Conservation (phyloP, 1,139 yeast genomes). For the Groenewaldozyma sp. region DNA sequence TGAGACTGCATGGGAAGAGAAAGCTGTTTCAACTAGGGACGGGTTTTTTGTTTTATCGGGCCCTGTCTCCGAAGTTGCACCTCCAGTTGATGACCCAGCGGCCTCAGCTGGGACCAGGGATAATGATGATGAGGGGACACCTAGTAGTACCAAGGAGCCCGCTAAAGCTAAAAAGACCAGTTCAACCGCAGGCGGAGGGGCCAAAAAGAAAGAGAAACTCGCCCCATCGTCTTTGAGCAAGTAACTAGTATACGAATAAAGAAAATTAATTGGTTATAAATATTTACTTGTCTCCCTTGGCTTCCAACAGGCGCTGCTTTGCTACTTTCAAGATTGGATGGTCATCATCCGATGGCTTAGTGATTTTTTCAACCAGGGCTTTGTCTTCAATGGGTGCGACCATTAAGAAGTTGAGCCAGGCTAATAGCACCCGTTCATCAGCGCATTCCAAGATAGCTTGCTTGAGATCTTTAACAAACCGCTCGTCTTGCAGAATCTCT, state of each 20-base stretch:
- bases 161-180: constrained; percentile 4
- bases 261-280: no score
- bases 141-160: constrained; percentile 4
- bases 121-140: constrained; percentile 12
- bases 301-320: background rate
- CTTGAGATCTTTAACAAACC: background rate
- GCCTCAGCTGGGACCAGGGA: constrained; percentile 34
- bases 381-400: constrained; percentile 32
- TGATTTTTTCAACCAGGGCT: constrained; percentile 11
- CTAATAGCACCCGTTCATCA: constrained; percentile 30
- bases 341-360: background rate
- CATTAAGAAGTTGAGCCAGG: constrained; percentile 48
- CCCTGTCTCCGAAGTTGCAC: constrained; percentile 61
- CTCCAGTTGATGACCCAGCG: constrained; percentile 30
- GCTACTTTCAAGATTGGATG: background rate
- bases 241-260: constrained; percentile 7
- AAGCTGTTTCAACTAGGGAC: constrained; percentile 83
- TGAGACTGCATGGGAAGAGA: constrained; percentile 88
- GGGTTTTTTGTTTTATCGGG: constrained; percentile 97
- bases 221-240: constrained; percentile 7
- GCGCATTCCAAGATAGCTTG: background rate
- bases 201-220: no score
- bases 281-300: background rate
- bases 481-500: background rate
- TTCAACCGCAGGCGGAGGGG: constrained; percentile 7